Evolutionary conservation across 495 filamentous ascomycete genomes (phyloP).

Genomic region (Penicillium diatomitis): DNA sequence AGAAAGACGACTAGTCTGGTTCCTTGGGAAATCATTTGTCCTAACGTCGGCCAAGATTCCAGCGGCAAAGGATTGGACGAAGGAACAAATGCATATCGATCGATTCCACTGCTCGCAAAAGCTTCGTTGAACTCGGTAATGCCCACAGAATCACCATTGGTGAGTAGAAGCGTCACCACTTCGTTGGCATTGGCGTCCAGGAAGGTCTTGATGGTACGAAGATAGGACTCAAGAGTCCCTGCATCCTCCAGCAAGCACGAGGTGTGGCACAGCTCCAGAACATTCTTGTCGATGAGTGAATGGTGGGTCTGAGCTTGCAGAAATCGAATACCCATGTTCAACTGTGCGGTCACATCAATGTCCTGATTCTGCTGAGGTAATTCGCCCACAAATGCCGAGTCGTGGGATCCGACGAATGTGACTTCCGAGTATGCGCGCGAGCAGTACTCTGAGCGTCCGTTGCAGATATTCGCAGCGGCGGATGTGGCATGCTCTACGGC

Average conservation of each 20-base stretch:
- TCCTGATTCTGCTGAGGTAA: constrained; percentile 58
- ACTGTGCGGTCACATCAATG: constrained; percentile 52
- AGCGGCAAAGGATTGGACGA: constrained; percentile 21
- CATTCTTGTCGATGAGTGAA: constrained; percentile 26
- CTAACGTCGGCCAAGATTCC: constrained; percentile 54
- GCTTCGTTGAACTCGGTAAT: constrained; percentile 41
- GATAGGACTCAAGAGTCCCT: constrained; percentile 47
- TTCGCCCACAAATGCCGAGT: constrained; percentile 55
- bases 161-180: constrained; percentile 60
- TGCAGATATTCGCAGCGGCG: constrained; percentile 38
- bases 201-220: constrained; percentile 53
- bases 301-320: constrained; percentile 62
- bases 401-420: constrained; percentile 61
- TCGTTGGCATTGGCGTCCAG: constrained; percentile 57
- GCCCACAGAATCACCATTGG: constrained; percentile 51
- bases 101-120: constrained; percentile 47
- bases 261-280: constrained; percentile 57
- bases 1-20: constrained; percentile 57
- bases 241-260: constrained; percentile 55
- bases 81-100: constrained; percentile 50
- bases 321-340: constrained; percentile 59
- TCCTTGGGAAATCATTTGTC: constrained; percentile 48
- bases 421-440: constrained; percentile 53
- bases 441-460: constrained; percentile 58
- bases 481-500: neutral